Percentiles rank a stretch among this genome's conserved stretches.
Evolutionary conservation across 108 stramenopile genomes (phyloP).

Genomic region (Cyclotella baltica): DNA sequence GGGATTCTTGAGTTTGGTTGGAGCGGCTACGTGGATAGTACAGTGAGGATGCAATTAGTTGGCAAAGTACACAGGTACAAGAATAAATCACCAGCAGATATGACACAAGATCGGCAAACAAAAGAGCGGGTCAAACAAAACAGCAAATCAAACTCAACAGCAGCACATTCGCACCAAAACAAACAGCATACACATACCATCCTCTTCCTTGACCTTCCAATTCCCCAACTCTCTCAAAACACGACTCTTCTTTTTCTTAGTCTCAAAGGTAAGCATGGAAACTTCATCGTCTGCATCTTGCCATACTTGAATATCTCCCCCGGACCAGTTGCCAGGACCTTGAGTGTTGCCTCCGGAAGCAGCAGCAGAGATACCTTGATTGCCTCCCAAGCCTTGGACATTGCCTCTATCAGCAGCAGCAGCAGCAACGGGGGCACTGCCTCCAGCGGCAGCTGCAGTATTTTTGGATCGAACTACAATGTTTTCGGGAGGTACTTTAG

Average conservation of each 20-base stretch:
- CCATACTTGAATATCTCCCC: neutral
- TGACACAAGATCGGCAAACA: too few relatives aligned
- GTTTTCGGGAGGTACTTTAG: too few relatives aligned
- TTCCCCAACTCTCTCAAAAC: slow-evolving; percentile 7
- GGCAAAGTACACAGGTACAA: neutral
- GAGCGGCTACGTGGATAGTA: neutral
- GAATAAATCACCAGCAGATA: too few relatives aligned
- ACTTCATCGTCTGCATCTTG: neutral
- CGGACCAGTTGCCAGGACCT: neutral
- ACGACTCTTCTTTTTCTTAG: slow-evolving; percentile 4
- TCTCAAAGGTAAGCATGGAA: neutral
- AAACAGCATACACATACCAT: neutral
- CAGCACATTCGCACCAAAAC: too few relatives aligned
- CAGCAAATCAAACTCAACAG: too few relatives aligned
- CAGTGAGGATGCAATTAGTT: neutral
- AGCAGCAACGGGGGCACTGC: too few relatives aligned
- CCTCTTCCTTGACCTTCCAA: neutral
- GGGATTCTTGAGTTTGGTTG: neutral
- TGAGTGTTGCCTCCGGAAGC: neutral
- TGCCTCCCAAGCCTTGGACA: too few relatives aligned
- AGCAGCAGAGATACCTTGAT: too few relatives aligned
- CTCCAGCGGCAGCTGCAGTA: too few relatives aligned
- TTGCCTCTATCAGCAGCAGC: too few relatives aligned
- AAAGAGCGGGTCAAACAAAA: too few relatives aligned
- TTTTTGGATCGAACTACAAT: too few relatives aligned